phyloP scores from a whole-genome alignment of 345 rosid species.

The Garcia nutans region DNA sequence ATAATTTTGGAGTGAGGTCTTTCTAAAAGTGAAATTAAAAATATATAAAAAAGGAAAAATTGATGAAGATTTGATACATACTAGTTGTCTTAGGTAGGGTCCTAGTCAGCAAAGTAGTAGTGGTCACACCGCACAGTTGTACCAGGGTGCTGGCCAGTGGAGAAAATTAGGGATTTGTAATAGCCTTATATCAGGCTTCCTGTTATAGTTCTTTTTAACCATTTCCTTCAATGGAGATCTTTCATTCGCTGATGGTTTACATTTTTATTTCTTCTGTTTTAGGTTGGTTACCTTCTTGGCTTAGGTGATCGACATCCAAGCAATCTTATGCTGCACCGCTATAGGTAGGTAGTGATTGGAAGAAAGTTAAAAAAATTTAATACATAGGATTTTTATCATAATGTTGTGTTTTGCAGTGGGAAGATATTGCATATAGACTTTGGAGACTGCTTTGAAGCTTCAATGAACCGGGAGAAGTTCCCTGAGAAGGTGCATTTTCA shows the following conservation, averaged over 20 bases:
- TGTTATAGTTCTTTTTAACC: neutral
- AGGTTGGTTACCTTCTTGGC: conserved; percentile 99
- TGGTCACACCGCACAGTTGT: neutral
- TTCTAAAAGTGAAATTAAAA: too few species aligned
- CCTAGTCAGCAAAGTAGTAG: neutral
- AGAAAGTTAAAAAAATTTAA: neutral
- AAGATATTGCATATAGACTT: conserved; percentile 98
- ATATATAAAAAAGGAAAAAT: too few species aligned
- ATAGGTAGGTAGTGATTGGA: conserved; percentile 51
- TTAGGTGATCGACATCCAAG: conserved; percentile 99
- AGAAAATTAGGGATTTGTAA: neutral
- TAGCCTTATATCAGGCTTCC: neutral
- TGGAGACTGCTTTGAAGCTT: conserved; percentile 99
- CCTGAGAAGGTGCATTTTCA: conserved; percentile 75
- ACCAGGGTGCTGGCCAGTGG: neutral
- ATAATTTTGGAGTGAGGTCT: too few species aligned
- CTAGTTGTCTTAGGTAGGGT: neutral
- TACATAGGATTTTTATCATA: conserved; percentile 1
- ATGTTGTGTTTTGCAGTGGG: conserved; percentile 56
- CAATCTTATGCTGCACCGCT: conserved; percentile 91
- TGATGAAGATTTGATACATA: conserved; percentile 1
- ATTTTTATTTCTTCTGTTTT: conserved; percentile 29
- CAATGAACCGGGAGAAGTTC: conserved; percentile 97
- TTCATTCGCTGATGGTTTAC: neutral
- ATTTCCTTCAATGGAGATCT: neutral